Percentiles rank a stretch among this genome's conserved stretches.
Evolutionary conservation across 345 rosid species (phyloP).

Genomic region (Viola odorata): DNA sequence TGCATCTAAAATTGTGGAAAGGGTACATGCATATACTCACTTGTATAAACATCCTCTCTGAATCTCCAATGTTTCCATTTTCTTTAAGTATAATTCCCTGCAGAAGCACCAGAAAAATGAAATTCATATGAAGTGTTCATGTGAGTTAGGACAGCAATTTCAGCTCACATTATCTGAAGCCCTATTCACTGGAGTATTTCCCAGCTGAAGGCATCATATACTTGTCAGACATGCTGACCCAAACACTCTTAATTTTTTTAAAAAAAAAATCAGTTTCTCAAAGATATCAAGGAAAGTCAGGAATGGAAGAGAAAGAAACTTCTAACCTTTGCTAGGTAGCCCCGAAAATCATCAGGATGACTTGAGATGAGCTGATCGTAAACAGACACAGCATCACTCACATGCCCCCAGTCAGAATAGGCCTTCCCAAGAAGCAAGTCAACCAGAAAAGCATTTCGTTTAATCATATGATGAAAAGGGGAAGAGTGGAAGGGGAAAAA

Average conservation of each 20-base stretch:
- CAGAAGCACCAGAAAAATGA: conserved; percentile 12
- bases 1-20: no score
- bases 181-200: background rate
- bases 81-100: conserved; percentile 90
- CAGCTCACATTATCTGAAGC: background rate
- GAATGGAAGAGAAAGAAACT: background rate
- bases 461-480: background rate
- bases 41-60: conserved; percentile 98
- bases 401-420: conserved; percentile 86
- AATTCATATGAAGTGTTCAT: background rate
- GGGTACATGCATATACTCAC: conserved; percentile 35
- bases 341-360: conserved; percentile 84
- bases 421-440: conserved; percentile 94
- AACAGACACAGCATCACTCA: conserved; percentile 84
- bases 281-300: background rate
- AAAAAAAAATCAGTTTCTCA: background rate
- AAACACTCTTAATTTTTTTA: background rate
- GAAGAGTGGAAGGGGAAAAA: background rate
- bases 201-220: background rate
- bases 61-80: conserved; percentile 75
- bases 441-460: conserved; percentile 40
- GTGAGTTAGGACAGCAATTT: no score
- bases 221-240: background rate
- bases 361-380: conserved; percentile 70
- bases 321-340: conserved; percentile 87